Percentiles rank a stretch among this genome's conserved stretches.
These are phyloP conservation scores for Komagataella populi DNA, from an alignment of 805 yeast species.

Conservation along the genomic window DNA sequence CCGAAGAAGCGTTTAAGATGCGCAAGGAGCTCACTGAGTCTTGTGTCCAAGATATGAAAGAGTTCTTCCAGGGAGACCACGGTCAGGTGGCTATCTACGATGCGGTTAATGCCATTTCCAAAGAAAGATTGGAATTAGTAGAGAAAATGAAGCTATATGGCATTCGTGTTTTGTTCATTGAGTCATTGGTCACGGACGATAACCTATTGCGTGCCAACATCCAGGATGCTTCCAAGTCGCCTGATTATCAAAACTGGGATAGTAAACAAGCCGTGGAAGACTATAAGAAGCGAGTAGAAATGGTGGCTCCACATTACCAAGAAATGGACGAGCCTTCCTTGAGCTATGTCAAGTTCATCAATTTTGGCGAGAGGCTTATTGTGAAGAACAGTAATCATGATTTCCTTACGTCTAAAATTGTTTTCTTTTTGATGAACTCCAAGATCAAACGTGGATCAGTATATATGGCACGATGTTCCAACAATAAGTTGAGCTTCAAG, in stretches of 20 bases:
- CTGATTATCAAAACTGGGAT: constrained; percentile 75
- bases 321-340: constrained; percentile 49
- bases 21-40: constrained; percentile 46
- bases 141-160: constrained; percentile 38
- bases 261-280: constrained; percentile 63
- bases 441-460: constrained; percentile 80
- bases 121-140: constrained; percentile 48
- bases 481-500: constrained; percentile 42
- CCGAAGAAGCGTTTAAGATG: constrained; percentile 30
- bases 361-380: constrained; percentile 77
- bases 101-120: constrained; percentile 77
- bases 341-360: constrained; percentile 73
- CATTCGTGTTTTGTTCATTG: constrained; percentile 78
- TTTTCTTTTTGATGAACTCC: constrained; percentile 84
- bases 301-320: constrained; percentile 58
- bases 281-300: constrained; percentile 57
- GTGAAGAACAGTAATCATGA: constrained; percentile 77
- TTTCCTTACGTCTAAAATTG: constrained; percentile 80
- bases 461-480: constrained; percentile 80
- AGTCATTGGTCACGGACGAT: constrained; percentile 69
- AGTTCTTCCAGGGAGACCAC: constrained; percentile 57
- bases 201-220: constrained; percentile 61
- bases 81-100: constrained; percentile 97
- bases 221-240: constrained; percentile 73
- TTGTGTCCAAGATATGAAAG: constrained; percentile 56